These are phyloP conservation scores for Mycena venus DNA, from an alignment of 768 basidiomycete genomes.

Conservation along the genomic window DNA sequence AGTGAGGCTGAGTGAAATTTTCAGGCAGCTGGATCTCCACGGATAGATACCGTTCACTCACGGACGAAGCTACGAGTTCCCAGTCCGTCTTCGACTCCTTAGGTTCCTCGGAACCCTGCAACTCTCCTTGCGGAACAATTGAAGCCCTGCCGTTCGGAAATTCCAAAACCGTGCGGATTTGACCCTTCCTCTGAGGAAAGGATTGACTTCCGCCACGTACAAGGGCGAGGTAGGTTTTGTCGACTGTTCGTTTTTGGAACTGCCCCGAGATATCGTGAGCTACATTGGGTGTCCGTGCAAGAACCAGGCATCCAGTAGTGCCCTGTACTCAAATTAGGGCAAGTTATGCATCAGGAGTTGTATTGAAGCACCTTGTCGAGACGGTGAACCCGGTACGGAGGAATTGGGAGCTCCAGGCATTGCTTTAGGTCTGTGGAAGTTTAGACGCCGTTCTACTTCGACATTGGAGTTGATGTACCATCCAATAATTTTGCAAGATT, in stretches of 20 bases:
- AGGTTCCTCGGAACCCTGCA: conserved; percentile 35
- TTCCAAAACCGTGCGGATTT: conserved; percentile 58
- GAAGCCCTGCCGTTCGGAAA: conserved; percentile 62
- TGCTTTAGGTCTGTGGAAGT: conserved; percentile 41
- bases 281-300: conserved; percentile 59
- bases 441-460: background rate
- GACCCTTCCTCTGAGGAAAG: conserved; percentile 54
- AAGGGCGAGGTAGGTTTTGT: conserved; percentile 75
- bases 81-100: conserved; percentile 64
- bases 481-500: conserved; percentile 14
- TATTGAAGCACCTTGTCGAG: conserved; percentile 74
- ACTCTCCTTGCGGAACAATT: conserved; percentile 36
- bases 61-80: conserved; percentile 71
- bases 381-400: conserved; percentile 71
- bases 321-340: conserved; percentile 51
- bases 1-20: conserved; percentile 52
- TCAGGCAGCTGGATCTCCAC: no score
- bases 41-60: no score
- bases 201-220: conserved; percentile 66
- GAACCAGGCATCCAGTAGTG: conserved; percentile 74
- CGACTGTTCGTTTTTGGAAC: conserved; percentile 60
- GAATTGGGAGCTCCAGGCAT: conserved; percentile 44
- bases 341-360: background rate
- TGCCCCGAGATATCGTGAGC: conserved; percentile 69
- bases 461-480: background rate